phyloP scores from a whole-genome alignment of 2,329 filamentous ascomycete genomes.

The Fusarium brevicatenulatum region DNA sequence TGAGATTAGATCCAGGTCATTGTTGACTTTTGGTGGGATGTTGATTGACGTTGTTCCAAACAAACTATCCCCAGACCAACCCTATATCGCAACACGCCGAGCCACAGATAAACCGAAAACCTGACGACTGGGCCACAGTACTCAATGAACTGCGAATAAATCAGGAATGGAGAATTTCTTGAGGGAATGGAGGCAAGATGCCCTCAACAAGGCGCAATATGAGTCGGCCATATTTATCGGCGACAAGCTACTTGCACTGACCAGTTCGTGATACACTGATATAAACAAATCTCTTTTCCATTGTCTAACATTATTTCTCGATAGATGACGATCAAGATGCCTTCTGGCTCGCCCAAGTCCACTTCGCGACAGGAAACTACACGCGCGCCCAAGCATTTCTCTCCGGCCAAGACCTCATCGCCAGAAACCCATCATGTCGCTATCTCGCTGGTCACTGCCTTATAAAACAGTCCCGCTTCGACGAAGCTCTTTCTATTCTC shows the following conservation, averaged over 20 bases:
- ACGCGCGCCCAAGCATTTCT: constrained; percentile 90
- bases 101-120: not conserved
- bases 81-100: constrained; percentile 2
- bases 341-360: constrained; percentile 97
- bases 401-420: constrained; percentile 82
- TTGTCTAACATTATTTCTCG: constrained; percentile 6
- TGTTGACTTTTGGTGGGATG: constrained; percentile 41
- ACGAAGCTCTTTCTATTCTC: constrained; percentile 86
- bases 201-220: constrained; percentile 94
- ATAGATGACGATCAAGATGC: constrained; percentile 92
- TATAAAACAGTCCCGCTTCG: constrained; percentile 89
- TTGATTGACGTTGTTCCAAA: constrained; percentile 31
- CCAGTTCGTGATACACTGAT: constrained; percentile 68
- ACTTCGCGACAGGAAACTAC: constrained; percentile 96
- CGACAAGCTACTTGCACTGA: constrained; percentile 94
- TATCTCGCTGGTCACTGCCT: constrained; percentile 95
- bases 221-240: constrained; percentile 97
- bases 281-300: not conserved
- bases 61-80: constrained; percentile 18
- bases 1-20: constrained; percentile 10
- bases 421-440: constrained; percentile 84
- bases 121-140: not conserved
- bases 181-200: constrained; percentile 94
- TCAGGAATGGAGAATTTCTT: constrained; percentile 87
- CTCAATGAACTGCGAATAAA: constrained; percentile 8